Evolutionary conservation across 2,329 filamentous ascomycete genomes (phyloP), one percentile per base, ranked within the genome.

Genomic region (Trichophyton verrucosum): DNA sequence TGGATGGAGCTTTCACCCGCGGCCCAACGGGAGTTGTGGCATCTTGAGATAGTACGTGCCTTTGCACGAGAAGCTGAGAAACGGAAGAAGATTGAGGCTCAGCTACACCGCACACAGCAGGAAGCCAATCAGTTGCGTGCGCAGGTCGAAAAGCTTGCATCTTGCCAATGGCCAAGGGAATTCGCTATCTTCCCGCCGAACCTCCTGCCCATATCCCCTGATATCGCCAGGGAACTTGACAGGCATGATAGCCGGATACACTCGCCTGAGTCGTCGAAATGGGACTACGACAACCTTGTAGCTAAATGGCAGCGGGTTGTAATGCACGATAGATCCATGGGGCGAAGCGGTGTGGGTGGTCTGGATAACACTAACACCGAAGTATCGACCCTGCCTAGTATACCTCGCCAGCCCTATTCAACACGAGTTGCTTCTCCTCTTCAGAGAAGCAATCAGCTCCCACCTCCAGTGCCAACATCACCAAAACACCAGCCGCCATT

Each of bases 1-100:
- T 97, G 91, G 91, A 82, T 82, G 58, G 77, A 78, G 1, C 77
- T 94, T 27, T 74, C 84, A 0, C 65, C 72, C 1, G 80, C 82
- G 40, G 78, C 82, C 22, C 80, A 81, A 59, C 70, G 68, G 59
- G 73, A 78, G 20, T 63, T 70, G 15, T 80, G 78, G 78, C 75
- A 76, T 55, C 69, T 78, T 4, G 78, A 79, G 59, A 73, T 78
- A 59, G 73, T 73, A 7, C 73, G 77, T 57, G 75, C 77, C n/a
- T 79, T 76, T 63, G 75, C 72, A 8, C 70, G 72, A 2, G 77
- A 79, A 62, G 64, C 71, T 46, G 75, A 78, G 60, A 76, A 73
- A 60, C 74, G 76, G 36, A 73, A 75, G 61, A 72, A 73, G 13
- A 65, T 74, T 7, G 76, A 78, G 57, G 72, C 74, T 9, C 74